Conservation (phyloP, 805 yeast species). For the Candida sonorensis region DNA sequence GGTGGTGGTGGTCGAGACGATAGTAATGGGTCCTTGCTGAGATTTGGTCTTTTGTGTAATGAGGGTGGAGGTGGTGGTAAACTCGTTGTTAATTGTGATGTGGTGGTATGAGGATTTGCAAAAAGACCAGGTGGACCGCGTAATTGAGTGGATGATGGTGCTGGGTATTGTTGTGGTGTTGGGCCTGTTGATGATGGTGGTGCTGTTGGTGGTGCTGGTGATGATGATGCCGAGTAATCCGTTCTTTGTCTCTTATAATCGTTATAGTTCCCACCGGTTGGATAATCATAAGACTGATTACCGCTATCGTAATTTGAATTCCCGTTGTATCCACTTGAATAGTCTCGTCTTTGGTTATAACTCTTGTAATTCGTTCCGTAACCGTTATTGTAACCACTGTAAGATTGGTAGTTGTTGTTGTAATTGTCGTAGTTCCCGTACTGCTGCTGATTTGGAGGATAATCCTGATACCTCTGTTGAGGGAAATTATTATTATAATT, state of each 20-base stretch:
- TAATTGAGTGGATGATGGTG: slow-evolving; percentile 1
- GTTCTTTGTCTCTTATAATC: slow-evolving; percentile 3
- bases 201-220: neutral
- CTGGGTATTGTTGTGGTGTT: no score
- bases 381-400: neutral
- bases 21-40: neutral
- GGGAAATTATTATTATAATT: no score
- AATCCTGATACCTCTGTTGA: no score
- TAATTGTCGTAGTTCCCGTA: no score
- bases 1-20: slow-evolving; percentile 2
- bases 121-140: slow-evolving; percentile 4
- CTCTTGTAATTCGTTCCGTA: neutral
- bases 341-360: slow-evolving; percentile 3
- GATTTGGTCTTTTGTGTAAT: neutral
- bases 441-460: no score
- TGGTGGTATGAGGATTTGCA: neutral
- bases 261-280: neutral
- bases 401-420: neutral
- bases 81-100: slow-evolving; percentile 2
- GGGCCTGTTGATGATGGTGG: slow-evolving; percentile 1
- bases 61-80: slow-evolving; percentile 10
- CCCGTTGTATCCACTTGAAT: slow-evolving; percentile 1
- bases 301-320: neutral
- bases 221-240: neutral
- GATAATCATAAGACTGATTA: neutral